Conservation (phyloP, 1,284 basidiomycete genomes). For the Cutaneotrichosporon cutaneum region DNA sequence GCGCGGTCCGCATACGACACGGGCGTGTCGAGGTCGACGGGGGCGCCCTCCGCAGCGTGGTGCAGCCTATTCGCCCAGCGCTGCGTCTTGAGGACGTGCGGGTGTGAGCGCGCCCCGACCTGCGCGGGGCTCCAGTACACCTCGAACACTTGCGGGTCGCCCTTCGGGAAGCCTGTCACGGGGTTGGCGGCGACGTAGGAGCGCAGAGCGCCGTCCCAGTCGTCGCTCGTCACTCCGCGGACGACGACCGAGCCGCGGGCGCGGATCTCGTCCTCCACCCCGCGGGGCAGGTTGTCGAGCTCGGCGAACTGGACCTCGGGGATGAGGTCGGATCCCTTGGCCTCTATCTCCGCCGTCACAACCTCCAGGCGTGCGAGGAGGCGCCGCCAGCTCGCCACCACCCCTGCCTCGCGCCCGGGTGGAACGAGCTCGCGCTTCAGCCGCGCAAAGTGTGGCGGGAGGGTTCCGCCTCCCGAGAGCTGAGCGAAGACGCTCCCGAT, state of each 20-base stretch:
- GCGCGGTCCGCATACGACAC: conserved; percentile 73
- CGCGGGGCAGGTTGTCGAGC: conserved; percentile 55
- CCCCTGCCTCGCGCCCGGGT: conserved; percentile 53
- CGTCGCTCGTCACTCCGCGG: conserved; percentile 61
- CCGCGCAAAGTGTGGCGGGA: neutral
- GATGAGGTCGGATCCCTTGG: conserved; percentile 54
- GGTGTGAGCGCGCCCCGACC: conserved; percentile 68
- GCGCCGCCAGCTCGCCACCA: conserved; percentile 61
- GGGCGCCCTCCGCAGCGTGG: conserved; percentile 51
- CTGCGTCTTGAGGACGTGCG: conserved; percentile 62
- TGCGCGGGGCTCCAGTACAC: conserved; percentile 65
- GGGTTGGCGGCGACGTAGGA: conserved; percentile 8
- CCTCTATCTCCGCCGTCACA: conserved; percentile 56
- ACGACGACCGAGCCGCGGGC: conserved; percentile 63
- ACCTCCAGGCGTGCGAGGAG: conserved; percentile 59
- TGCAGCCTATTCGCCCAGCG: conserved; percentile 62
- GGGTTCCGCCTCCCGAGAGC: conserved; percentile 1
- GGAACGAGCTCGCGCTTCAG: conserved; percentile 45
- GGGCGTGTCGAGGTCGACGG: conserved; percentile 59
- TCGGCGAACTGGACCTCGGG: conserved; percentile 60
- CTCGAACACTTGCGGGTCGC: conserved; percentile 69
- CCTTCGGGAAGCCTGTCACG: conserved; percentile 62
- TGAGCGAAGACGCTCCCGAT: conserved; percentile 10
- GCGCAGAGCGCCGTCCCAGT: conserved; percentile 59
- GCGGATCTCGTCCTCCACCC: conserved; percentile 57